Evolutionary conservation across 176 grass and related monocot species (phyloP).

Genomic region (Triticum monococcum): DNA sequence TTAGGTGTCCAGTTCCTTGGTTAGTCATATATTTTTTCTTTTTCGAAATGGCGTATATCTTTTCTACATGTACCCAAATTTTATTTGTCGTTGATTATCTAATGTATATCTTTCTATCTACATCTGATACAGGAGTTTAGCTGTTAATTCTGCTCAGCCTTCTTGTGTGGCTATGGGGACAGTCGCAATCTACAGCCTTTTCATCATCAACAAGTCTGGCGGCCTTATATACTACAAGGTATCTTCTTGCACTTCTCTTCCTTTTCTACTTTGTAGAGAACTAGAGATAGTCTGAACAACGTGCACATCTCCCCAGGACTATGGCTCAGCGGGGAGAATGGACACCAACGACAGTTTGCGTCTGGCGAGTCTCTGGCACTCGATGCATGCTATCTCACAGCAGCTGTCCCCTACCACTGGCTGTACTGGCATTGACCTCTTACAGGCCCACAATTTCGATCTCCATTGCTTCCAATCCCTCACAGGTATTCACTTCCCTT

Average conservation of each 20-base stretch:
- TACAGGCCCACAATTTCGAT: conserved; percentile 89
- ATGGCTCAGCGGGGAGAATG: conserved; percentile 79
- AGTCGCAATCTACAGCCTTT: conserved; percentile 90
- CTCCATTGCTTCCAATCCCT: conserved; percentile 95
- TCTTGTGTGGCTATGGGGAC: conserved; percentile 26
- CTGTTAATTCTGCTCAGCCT: background rate
- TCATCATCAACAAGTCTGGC: conserved; percentile 98
- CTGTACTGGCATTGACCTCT: conserved; percentile 78
- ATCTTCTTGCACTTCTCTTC: conserved; percentile 3
- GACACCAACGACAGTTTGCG: conserved; percentile 93
- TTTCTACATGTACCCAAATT: no score
- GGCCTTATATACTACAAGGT: conserved; percentile 97
- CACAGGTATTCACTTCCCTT: conserved; percentile 49
- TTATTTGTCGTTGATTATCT: no score
- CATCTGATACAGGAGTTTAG: background rate
- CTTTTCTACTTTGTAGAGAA: conserved; percentile 1
- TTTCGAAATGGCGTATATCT: no score
- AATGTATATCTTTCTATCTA: no score
- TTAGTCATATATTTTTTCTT: no score
- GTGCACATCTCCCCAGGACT: conserved; percentile 53
- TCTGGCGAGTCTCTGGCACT: conserved; percentile 95
- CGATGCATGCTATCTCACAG: conserved; percentile 97
- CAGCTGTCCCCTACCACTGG: conserved; percentile 77
- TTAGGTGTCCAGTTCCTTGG: no score
- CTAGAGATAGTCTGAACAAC: conserved; percentile 15